Base-by-base conservation (phyloP, 352 stramenopile species). In the Globisporangium paddicum region DNA sequence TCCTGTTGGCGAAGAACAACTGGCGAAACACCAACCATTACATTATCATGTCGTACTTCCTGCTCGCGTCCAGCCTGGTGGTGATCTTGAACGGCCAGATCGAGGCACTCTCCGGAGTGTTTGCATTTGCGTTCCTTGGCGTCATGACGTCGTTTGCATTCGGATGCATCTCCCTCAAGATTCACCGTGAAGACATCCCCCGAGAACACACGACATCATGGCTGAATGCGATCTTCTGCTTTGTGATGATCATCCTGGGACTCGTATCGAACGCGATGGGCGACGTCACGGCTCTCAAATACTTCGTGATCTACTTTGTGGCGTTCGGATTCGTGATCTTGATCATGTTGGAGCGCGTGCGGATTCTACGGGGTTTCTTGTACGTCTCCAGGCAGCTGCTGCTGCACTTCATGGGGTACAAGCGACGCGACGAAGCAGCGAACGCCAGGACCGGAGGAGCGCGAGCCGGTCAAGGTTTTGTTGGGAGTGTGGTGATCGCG, bases 141-240 rank as follows among this genome's bases (percentile, higher is more conserved):
- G 72, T 95, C 7, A 82, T 95, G 64, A 70, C 59, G 8, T 77
- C 92, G 30, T 95, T 94, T 61, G 75, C 72, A 1, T 50, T 73
- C 30, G 84, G 77, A 40, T 87, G 78, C 53, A 81, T 93, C 34
- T 18, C 89, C 5, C 77, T 95, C 44, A 93, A 93, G 62, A 67
- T 87, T 49, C 87, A 93, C 55, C 68, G 85, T 8, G 71, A 82
- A 25, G 71, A 82, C 18, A 90, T 97, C 40, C 88, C 88, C 1
- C 73, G 91, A 18, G 77, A 75, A 34, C 77, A 66, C 25, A 72
- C 68, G 1, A 84, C 86, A 8, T 87, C 82, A 30, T 96, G 88
- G 83, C 42, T 66, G 40, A 82, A 83, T 62, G 64, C 28, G 53
- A n/a, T 55, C 10, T 85, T 87, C 45, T 87, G 72, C 40, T 21